phyloP scores from a whole-genome alignment of 768 basidiomycete genomes.

The Termitomyces sp. region DNA sequence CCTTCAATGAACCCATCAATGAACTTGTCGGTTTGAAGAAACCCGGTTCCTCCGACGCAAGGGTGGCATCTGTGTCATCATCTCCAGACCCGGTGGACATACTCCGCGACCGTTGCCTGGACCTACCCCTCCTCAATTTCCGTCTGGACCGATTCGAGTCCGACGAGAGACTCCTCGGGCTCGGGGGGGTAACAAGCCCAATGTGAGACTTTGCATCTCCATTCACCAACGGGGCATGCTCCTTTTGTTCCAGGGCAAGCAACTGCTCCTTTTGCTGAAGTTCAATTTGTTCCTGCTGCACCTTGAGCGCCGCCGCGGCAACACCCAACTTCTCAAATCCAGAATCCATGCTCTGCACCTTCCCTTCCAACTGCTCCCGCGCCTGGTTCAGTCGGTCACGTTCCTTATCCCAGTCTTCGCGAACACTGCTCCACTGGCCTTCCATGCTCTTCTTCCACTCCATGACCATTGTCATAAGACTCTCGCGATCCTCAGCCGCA shows the following conservation, averaged over 20 bases:
- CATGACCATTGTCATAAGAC: conserved; percentile 46
- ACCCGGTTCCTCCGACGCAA: conserved; percentile 30
- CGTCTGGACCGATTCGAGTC: conserved; percentile 51
- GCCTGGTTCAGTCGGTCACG: conserved; percentile 68
- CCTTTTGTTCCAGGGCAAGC: conserved; percentile 5
- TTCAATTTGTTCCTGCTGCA: conserved; percentile 15
- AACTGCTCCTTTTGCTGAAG: conserved; percentile 15
- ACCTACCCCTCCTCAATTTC: conserved; percentile 25
- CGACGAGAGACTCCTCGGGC: conserved; percentile 64
- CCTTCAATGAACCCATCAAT: conserved; percentile 1
- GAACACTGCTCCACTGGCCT: conserved; percentile 70
- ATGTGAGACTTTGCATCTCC: conserved; percentile 31
- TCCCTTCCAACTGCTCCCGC: conserved; percentile 76
- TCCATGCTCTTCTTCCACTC: conserved; percentile 81
- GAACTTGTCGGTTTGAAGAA: conserved; percentile 13
- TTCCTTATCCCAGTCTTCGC: conserved; percentile 81
- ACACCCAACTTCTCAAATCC: conserved; percentile 41
- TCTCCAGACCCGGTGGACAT: conserved; percentile 13
- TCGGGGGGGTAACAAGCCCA: conserved; percentile 71
- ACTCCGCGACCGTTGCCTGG: conserved; percentile 19
- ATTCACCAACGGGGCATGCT: conserved; percentile 18
- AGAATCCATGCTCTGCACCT: conserved; percentile 46
- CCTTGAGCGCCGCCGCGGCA: conserved; percentile 12
- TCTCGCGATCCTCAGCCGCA: conserved; percentile 33
- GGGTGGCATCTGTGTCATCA: conserved; percentile 20